Base-by-base conservation (phyloP, 805 yeast species). In the Wickerhamomyces ciferrii region DNA sequence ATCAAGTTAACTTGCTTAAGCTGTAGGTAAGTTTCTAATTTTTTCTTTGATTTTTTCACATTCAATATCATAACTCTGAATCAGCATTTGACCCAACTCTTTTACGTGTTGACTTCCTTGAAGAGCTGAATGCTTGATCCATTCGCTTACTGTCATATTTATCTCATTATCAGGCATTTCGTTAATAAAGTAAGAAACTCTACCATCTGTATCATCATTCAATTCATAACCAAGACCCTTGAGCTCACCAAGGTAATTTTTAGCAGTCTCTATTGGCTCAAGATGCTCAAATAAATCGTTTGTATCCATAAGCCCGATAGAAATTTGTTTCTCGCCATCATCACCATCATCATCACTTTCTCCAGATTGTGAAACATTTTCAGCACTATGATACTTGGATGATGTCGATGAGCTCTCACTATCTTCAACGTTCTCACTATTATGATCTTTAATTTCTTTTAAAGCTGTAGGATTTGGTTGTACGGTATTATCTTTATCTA, bases 91-190 rank as follows among this genome's bases (percentile, higher is more conserved):
- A 32, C 81, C 70, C 25, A 75, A 73, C 25, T 69, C 68, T 31
- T 69, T 60, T 6, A 84, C 68, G 41, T 78, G 68, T 24, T 62
- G 62, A 38, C 73, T 73, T 20, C 85, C 82, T 51, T 75, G 77
- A 13, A 65, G 62, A 0, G 88, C 85, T 54, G 76, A 75, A 52
- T 73, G 69, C 27, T 58, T 57, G 19, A 86, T 64, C 96, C 96
- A 89, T 48, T 84, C 78, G 42, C 73, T 71, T n/a, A 88, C 75
- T 0, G 85, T 78, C 84, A 83, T 79, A 13, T 76, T 70, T 53
- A 86, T 69, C 56, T 86, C 90, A 23, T 76, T 76, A 27, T 75
- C 79, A 0, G 92, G 91, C 79, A 86, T 80, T 39, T 79, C 79
- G 1, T 81, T 72, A 7, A 84, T 78, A 55, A 85, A 85, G 43